Conservation (phyloP, 2,329 filamentous ascomycete genomes). For the Diaporthe batatas region DNA sequence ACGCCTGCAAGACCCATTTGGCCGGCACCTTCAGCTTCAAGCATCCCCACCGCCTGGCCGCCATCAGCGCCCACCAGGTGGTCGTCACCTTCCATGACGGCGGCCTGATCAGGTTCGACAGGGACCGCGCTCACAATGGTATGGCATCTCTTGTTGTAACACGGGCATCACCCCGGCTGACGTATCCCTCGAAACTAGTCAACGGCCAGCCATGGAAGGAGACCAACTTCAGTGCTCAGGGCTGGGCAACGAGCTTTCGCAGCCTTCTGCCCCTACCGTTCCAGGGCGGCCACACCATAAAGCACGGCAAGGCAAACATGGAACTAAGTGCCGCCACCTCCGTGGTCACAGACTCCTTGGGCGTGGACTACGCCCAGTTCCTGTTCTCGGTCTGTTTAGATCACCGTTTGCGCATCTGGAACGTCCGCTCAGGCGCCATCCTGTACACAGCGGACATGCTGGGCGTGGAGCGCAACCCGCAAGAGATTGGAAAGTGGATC, state of each 20-base stretch:
- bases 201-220: constrained; percentile 73
- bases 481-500: constrained; percentile 79
- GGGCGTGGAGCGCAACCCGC: constrained; percentile 73
- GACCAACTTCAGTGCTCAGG: constrained; percentile 79
- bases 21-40: constrained; percentile 83
- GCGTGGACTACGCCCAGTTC: constrained; percentile 64
- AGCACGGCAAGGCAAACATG: constrained; percentile 73
- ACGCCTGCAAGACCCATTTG: constrained; percentile 80
- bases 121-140: constrained; percentile 64
- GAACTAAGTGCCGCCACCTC: constrained; percentile 78
- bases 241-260: constrained; percentile 76
- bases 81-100: constrained; percentile 87
- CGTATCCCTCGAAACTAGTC: constrained; percentile 3
- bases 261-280: constrained; percentile 78
- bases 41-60: constrained; percentile 83
- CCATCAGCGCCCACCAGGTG: constrained; percentile 79
- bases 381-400: constrained; percentile 89
- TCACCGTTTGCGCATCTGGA: constrained; percentile 91
- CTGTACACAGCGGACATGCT: constrained; percentile 84
- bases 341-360: constrained; percentile 66
- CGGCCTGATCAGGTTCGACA: constrained; percentile 78
- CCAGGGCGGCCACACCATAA: constrained; percentile 73
- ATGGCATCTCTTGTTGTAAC: constrained; percentile 44
- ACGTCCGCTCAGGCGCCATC: constrained; percentile 83
- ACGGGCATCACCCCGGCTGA: background rate